Percentiles rank a stretch among this genome's conserved stretches.
Evolutionary conservation across 345 rosid genomes (phyloP).

Genomic region (Microcos paniculata): DNA sequence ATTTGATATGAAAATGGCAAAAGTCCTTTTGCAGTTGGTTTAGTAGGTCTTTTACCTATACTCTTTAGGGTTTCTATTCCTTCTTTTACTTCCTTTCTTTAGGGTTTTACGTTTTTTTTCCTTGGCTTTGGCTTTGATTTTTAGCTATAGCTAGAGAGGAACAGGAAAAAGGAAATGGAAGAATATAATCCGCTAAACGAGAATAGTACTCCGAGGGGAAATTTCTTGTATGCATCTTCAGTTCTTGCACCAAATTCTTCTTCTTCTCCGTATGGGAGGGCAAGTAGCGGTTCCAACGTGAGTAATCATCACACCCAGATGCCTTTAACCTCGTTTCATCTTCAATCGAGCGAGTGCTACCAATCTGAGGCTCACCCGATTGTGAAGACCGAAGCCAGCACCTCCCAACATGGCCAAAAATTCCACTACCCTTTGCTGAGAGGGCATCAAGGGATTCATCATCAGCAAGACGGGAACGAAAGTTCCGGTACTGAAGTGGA

Average conservation of each 20-base stretch:
- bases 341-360: constrained; percentile 53
- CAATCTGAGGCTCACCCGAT: constrained; percentile 54
- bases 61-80: constrained; percentile 36
- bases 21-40: background rate
- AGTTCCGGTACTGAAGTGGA: constrained; percentile 50
- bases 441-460: constrained; percentile 42
- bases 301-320: constrained; percentile 37
- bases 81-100: constrained; percentile 19
- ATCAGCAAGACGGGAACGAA: constrained; percentile 48
- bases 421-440: constrained; percentile 62
- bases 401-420: constrained; percentile 45
- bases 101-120: constrained; percentile 38
- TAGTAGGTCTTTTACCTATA: constrained; percentile 25
- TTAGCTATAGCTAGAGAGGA: background rate
- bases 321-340: constrained; percentile 42
- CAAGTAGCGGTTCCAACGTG: constrained; percentile 35
- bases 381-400: constrained; percentile 76
- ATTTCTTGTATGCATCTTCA: constrained; percentile 66
- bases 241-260: constrained; percentile 51
- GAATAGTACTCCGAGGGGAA: constrained; percentile 52
- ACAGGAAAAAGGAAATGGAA: constrained; percentile 44
- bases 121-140: background rate
- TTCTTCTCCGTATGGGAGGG: constrained; percentile 52
- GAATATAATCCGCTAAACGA: constrained; percentile 65
- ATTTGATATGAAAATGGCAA: constrained; percentile 27